Conservation (phyloP, 2,329 filamentous ascomycete genomes). For the Colletotrichum euphorbiae region DNA sequence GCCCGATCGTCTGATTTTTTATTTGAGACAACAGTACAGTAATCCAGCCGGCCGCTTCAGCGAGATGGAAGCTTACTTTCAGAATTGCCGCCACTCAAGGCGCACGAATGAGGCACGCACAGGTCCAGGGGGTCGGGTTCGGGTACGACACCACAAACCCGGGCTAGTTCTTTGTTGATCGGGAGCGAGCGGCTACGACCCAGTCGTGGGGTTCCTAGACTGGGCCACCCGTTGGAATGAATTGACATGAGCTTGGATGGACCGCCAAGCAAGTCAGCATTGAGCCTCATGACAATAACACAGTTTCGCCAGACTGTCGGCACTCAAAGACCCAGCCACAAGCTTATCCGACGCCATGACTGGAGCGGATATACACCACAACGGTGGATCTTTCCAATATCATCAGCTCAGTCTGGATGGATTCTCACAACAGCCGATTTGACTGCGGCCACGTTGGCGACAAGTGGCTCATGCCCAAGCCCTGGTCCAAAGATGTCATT, state of each 20-base stretch:
- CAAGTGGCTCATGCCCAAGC: constrained; percentile 17
- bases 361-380: not conserved
- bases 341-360: not conserved
- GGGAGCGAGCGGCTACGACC: not conserved
- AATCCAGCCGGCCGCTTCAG: constrained; percentile 6
- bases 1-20: constrained; percentile 33
- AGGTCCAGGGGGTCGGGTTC: constrained; percentile 34
- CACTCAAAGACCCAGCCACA: not conserved
- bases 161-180: constrained; percentile 3
- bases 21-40: constrained; percentile 4
- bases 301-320: constrained; percentile 8
- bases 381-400: not conserved
- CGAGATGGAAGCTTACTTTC: not conserved
- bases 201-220: not conserved
- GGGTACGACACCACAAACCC: constrained; percentile 18
- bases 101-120: constrained; percentile 23
- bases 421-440: not conserved
- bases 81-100: constrained; percentile 2
- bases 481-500: constrained; percentile 5
- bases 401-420: constrained; percentile 16
- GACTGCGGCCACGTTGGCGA: not conserved
- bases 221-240: not conserved
- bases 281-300: constrained; percentile 3
- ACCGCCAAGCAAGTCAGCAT: not conserved
- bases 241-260: not conserved